Percentiles rank a stretch among this genome's conserved stretches.
Conservation (phyloP, 2,329 filamentous ascomycete species). For the Aspergillus carbonarius region DNA sequence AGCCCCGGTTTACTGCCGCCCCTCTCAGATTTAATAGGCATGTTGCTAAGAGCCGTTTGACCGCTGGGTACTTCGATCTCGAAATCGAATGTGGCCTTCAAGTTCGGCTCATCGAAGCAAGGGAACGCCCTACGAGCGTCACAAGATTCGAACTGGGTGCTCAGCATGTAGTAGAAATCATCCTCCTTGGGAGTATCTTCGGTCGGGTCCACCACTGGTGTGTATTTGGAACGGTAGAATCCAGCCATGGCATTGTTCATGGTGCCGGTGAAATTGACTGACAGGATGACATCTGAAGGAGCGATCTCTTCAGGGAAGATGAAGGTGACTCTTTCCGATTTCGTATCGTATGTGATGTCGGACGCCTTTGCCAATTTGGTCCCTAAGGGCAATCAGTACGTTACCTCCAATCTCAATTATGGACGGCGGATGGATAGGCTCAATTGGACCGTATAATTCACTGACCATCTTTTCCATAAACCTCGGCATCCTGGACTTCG, state of each 20-base stretch:
- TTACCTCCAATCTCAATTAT: background rate
- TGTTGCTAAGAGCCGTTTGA: slow-evolving; percentile 88
- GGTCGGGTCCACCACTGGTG: slow-evolving; percentile 69
- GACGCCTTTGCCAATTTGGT: slow-evolving; percentile 51
- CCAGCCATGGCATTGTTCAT: slow-evolving; percentile 92
- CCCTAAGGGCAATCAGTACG: slow-evolving; percentile 20
- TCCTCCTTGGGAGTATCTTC: slow-evolving; percentile 73
- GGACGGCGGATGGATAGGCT: background rate
- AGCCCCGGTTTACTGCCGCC: slow-evolving; percentile 66
- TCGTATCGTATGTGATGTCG: slow-evolving; percentile 75
- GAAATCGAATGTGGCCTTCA: slow-evolving; percentile 95
- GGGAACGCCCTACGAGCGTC: slow-evolving; percentile 94
- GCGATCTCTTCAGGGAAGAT: slow-evolving; percentile 71
- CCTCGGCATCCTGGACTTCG: slow-evolving; percentile 63
- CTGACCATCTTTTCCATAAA: slow-evolving; percentile 37
- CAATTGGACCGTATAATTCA: background rate
- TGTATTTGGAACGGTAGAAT: slow-evolving; percentile 94
- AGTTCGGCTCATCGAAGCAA: slow-evolving; percentile 96
- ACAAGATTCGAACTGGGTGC: slow-evolving; percentile 96
- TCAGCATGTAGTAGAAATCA: slow-evolving; percentile 72
- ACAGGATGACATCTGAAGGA: slow-evolving; percentile 65
- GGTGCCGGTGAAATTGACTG: slow-evolving; percentile 73
- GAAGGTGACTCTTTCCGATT: slow-evolving; percentile 79
- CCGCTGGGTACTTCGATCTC: slow-evolving; percentile 87
- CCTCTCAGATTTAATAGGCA: slow-evolving; percentile 76